Percentiles rank a stretch among this genome's conserved stretches.
Evolutionary conservation across 1,139 yeast species (phyloP).

Genomic region (Taphrina populina): DNA sequence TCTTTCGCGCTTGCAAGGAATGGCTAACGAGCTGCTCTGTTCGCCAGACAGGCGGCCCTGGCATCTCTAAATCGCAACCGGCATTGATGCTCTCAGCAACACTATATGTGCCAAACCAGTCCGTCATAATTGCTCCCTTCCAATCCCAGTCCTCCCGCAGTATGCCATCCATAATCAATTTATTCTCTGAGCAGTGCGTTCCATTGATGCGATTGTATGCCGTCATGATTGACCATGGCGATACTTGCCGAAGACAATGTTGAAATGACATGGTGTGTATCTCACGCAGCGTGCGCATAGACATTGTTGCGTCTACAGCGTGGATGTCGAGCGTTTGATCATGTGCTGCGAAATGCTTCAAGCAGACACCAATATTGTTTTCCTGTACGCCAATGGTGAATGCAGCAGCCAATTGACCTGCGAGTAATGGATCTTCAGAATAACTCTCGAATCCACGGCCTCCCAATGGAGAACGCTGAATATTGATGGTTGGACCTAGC

Average conservation of each 20-base stretch:
- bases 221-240: conserved; percentile 62
- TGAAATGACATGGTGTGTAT: background rate
- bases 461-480: background rate
- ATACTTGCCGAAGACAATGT: background rate
- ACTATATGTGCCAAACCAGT: conserved; percentile 65
- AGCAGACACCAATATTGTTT: background rate
- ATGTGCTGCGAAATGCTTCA: background rate
- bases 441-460: background rate
- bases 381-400: background rate
- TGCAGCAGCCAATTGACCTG: background rate
- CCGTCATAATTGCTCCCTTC: conserved; percentile 65
- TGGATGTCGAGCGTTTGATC: background rate
- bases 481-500: background rate
- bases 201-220: conserved; percentile 61
- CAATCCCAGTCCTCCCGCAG: conserved; percentile 64
- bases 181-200: conserved; percentile 61
- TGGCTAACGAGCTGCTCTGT: conserved; percentile 59
- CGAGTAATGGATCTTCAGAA: background rate
- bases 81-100: conserved; percentile 59
- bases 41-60: conserved; percentile 58
- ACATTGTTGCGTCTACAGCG: background rate
- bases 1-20: too few relatives aligned
- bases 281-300: background rate
- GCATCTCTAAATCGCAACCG: conserved; percentile 68
- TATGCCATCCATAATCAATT: conserved; percentile 56